Percentiles rank a stretch among this genome's conserved stretches.
These are phyloP conservation scores for Aleurites moluccanus DNA, from an alignment of 441 rosid species.

Conservation along the genomic window DNA sequence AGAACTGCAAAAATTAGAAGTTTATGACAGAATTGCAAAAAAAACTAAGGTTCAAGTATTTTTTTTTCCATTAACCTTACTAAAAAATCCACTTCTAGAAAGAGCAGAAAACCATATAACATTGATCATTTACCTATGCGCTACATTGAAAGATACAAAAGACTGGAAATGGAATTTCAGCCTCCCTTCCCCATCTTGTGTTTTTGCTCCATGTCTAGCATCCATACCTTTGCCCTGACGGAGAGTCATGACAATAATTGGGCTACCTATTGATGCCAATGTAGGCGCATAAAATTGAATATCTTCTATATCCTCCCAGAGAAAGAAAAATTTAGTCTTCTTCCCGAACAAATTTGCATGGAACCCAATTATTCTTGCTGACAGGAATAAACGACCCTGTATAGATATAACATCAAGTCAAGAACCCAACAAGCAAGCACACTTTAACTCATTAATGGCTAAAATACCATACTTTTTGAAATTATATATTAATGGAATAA, in stretches of 20 bases:
- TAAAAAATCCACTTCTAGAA: not conserved
- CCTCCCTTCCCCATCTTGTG: conserved; percentile 87
- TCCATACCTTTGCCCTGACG: conserved; percentile 80
- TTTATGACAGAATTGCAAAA: too few species aligned
- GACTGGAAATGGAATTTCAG: conserved; percentile 91
- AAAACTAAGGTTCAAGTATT: too few species aligned
- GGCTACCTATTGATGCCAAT: conserved; percentile 95
- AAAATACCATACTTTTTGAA: not conserved
- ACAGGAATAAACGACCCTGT: conserved; percentile 93
- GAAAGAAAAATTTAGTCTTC: conserved; percentile 90
- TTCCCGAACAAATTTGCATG: conserved; percentile 87
- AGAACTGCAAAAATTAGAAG: too few species aligned
- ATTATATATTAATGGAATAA: not conserved
- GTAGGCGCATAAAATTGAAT: conserved; percentile 75
- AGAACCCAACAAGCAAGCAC: conserved; percentile 5
- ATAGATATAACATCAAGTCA: conserved; percentile 24
- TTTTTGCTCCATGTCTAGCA: conserved; percentile 86
- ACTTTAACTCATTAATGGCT: not conserved
- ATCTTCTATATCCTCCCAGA: conserved; percentile 97
- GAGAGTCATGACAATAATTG: conserved; percentile 74
- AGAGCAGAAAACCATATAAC: not conserved
- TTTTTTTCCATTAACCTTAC: too few species aligned
- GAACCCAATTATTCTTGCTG: conserved; percentile 92
- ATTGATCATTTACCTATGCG: conserved; percentile 65
- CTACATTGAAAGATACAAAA: conserved; percentile 85